A percentile compares a stretch with the other conserved stretches of the same genome.
Evolutionary conservation across 2,329 filamentous ascomycete genomes (phyloP).

Genomic region (Fusarium burgessii): DNA sequence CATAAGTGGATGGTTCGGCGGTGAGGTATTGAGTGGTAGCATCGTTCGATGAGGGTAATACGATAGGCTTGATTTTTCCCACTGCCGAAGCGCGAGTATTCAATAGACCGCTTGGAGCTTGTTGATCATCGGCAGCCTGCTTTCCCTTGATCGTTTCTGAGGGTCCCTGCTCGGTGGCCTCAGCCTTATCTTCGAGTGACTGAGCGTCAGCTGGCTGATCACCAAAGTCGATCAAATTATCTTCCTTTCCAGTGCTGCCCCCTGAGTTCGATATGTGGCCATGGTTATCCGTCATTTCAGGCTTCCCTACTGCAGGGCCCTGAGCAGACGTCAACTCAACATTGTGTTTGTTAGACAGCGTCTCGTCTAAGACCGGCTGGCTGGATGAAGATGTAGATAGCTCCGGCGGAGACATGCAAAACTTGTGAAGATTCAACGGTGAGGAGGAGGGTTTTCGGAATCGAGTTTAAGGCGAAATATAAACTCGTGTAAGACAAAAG

Average conservation of each 20-base stretch:
- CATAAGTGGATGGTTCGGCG: slow-evolving; percentile 61
- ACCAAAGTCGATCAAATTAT: slow-evolving; percentile 42
- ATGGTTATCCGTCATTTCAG: slow-evolving; percentile 4
- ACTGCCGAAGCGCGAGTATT: slow-evolving; percentile 60
- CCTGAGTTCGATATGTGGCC: slow-evolving; percentile 6
- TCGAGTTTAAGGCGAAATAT: slow-evolving; percentile 20
- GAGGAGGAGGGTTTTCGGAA: background rate
- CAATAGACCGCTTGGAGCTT: slow-evolving; percentile 15
- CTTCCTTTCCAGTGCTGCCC: slow-evolving; percentile 6
- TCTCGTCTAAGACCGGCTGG: slow-evolving; percentile 47
- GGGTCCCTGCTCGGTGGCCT: slow-evolving; percentile 13
- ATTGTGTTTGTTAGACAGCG: slow-evolving; percentile 46
- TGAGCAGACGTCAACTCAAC: slow-evolving; percentile 45
- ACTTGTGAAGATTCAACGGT: slow-evolving; percentile 22
- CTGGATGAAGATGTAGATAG: slow-evolving; percentile 44
- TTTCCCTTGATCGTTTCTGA: slow-evolving; percentile 43
- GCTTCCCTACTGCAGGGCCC: slow-evolving; percentile 31
- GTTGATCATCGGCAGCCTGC: slow-evolving; percentile 37
- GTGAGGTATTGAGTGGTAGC: slow-evolving; percentile 58
- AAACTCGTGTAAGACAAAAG: slow-evolving; percentile 24
- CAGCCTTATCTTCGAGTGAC: slow-evolving; percentile 4
- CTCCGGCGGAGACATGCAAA: slow-evolving; percentile 55
- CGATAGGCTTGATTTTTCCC: slow-evolving; percentile 62
- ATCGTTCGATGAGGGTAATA: slow-evolving; percentile 52
- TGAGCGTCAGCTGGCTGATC: slow-evolving; percentile 20